Evolutionary conservation across 768 basidiomycete species (phyloP).

Genomic region (Calocera cornea): DNA sequence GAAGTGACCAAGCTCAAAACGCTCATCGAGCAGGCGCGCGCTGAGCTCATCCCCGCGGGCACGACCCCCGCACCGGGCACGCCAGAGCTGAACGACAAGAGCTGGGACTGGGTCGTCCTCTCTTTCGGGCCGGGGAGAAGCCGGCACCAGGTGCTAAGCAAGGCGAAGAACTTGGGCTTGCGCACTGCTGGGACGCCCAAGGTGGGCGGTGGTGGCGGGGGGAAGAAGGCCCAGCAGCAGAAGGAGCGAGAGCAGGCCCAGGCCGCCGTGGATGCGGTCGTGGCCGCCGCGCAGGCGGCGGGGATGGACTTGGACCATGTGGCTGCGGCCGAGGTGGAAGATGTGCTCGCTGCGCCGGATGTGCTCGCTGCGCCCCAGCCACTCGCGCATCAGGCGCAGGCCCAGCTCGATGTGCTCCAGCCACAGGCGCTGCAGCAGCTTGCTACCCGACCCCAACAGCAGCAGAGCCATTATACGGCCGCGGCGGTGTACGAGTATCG

Average conservation of each 20-base stretch:
- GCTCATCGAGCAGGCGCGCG: not conserved
- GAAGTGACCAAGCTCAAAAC: not conserved
- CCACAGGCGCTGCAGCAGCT: not conserved
- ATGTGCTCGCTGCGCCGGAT: too few relatives aligned
- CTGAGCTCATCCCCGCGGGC: not conserved
- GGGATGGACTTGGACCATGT: too few relatives aligned
- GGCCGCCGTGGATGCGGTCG: not conserved
- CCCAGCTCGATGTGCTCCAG: not conserved
- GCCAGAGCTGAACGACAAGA: not conserved
- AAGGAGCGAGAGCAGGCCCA: not conserved
- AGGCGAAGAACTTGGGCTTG: not conserved
- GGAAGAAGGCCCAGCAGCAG: not conserved
- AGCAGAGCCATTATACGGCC: not conserved
- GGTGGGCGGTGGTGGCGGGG: not conserved
- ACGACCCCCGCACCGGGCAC: not conserved
- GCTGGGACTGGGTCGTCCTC: not conserved
- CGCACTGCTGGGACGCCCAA: not conserved
- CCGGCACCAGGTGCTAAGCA: not conserved
- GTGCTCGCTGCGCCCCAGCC: not conserved
- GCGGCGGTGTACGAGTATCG: not conserved
- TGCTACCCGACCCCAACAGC: not conserved
- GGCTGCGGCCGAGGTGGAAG: too few relatives aligned
- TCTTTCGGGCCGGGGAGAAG: not conserved
- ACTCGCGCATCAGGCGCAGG: not conserved
- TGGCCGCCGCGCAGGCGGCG: too few relatives aligned